Base-by-base conservation (phyloP, 2,329 filamentous ascomycete genomes). In the Verticillium isaacii region DNA sequence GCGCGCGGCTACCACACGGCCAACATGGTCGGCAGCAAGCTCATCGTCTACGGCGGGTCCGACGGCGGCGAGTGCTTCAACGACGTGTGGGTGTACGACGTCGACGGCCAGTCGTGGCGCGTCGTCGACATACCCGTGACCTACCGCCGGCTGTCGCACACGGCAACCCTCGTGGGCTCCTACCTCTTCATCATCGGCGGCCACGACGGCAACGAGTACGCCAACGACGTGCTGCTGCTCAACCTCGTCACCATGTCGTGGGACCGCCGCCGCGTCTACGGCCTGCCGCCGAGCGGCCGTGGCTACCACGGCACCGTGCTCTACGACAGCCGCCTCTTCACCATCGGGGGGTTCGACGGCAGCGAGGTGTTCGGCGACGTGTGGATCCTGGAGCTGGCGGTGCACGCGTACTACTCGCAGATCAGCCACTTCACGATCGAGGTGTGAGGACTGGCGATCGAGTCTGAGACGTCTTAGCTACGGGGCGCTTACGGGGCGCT, bases 191-290 rank as follows among this genome's bases (percentile, higher is more conserved):
- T 90, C 19, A 81, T 90, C 14, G 88, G 88, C 56, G 88, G 88
- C 32, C 88, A 90, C 73, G 88, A 90, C 71, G 88, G 88, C 57
- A 83, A 82, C 69, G 87, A 89, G 71, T 90, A 90, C 75, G 85
- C 82, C 61, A 88, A 88, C 74, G 87, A 90, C 67, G 84, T 90
- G 56, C 77, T 90, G 61, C 77, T 90, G 58, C 79, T 90, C 36
- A 90, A 90, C 70, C 79, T 90, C 6, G 87, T 90, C 37, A 90
- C 86, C 50, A 90, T 90, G 88, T 83, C 85, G n/a, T 90, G 88
- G 88, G 88, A 90, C 70, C 83, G 81, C 70, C 80, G 88, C 64
- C 83, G 79, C 65, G 84, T 89, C 9, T 90, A 90, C 69, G 87
- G 87, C 25, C 74, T 83, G 65, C 81, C 84, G 12, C 87, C 87